These are phyloP conservation scores for Trichoderma gamsii DNA, from an alignment of 495 filamentous ascomycete genomes.

Conservation along the genomic window DNA sequence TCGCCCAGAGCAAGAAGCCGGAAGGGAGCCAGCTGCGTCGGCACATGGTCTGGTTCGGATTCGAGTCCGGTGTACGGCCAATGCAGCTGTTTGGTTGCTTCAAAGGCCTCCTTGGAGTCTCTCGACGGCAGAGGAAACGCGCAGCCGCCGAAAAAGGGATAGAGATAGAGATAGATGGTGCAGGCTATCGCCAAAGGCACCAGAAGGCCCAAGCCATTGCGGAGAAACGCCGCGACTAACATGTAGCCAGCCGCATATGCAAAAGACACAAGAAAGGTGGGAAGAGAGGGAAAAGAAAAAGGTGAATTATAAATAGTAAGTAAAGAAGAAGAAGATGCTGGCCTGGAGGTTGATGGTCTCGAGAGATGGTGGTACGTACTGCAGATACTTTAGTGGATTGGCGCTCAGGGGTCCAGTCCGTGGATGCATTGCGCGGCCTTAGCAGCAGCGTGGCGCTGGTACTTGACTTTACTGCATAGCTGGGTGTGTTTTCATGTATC, in stretches of 20 bases:
- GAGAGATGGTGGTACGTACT: not conserved
- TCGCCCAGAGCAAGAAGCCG: constrained; percentile 86
- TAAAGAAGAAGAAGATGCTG: not conserved
- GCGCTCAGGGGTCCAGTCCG: not conserved
- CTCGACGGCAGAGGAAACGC: constrained; percentile 59
- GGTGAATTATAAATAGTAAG: not conserved
- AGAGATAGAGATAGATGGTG: constrained; percentile 79
- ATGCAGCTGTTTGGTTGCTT: constrained; percentile 47
- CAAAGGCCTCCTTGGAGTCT: constrained; percentile 28
- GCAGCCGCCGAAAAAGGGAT: constrained; percentile 76
- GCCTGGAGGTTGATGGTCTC: not conserved
- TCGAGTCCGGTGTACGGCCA: constrained; percentile 21
- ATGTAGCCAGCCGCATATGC: constrained; percentile 22
- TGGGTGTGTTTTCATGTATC: not conserved
- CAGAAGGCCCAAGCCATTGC: constrained; percentile 57
- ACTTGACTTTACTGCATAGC: not conserved
- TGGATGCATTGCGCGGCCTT: not conserved
- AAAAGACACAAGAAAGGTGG: not conserved
- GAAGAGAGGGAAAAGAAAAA: not conserved
- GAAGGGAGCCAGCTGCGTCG: constrained; percentile 59
- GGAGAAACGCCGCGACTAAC: constrained; percentile 53
- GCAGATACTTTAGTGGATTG: not conserved
- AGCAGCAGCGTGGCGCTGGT: not conserved
- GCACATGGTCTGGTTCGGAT: constrained; percentile 22
- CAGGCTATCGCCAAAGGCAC: constrained; percentile 61